Evolutionary conservation across 2,329 filamentous ascomycete genomes (phyloP).

Genomic region (Ascochyta viciae-villosae): DNA sequence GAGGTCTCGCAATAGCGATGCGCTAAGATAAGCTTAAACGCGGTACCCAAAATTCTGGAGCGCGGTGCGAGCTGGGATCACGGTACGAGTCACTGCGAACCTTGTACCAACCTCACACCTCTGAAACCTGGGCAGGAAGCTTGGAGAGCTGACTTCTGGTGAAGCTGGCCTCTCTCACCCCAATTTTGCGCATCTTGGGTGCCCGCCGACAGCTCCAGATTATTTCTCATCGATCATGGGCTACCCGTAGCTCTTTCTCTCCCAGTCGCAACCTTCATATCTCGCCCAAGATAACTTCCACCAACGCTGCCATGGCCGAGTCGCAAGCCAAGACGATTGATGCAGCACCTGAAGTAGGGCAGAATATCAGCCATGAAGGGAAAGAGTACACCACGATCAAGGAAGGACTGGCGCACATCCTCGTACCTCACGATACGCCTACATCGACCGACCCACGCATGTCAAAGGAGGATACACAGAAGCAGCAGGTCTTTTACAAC

Average conservation of each 20-base stretch:
- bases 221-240: constrained; percentile 30
- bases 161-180: constrained; percentile 31
- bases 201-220: constrained; percentile 25
- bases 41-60: constrained; percentile 34
- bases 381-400: constrained; percentile 67
- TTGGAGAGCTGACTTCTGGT: not conserved
- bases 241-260: constrained; percentile 32
- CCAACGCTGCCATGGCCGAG: constrained; percentile 21
- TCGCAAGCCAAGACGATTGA: constrained; percentile 32
- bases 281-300: constrained; percentile 27
- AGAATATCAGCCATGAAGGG: constrained; percentile 54
- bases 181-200: constrained; percentile 28
- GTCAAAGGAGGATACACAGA: constrained; percentile 61
- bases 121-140: not conserved
- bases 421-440: constrained; percentile 64
- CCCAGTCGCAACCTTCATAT: constrained; percentile 25
- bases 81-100: constrained; percentile 4
- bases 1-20: not conserved
- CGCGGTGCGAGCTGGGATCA: constrained; percentile 12
- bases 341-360: constrained; percentile 37
- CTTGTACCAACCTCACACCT: not conserved
- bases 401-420: constrained; percentile 72
- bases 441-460: constrained; percentile 57
- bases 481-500: constrained; percentile 92
- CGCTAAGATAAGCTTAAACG: constrained; percentile 45